Evolutionary conservation across 768 basidiomycete genomes (phyloP).

Genomic region (Pilatotrama ljubarskyi): DNA sequence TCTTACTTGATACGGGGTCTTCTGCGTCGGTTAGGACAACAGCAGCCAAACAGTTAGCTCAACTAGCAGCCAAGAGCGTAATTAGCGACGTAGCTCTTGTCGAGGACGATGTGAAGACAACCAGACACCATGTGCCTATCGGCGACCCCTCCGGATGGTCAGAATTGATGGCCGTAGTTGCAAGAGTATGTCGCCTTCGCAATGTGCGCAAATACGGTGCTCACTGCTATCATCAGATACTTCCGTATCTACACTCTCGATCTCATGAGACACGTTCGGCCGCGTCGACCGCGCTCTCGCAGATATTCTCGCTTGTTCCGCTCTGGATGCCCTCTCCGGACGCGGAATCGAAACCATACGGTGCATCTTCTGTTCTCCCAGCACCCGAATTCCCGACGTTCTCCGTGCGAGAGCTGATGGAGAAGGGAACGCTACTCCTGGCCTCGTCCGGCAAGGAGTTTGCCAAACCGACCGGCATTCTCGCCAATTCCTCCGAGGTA

Average conservation of each 20-base stretch:
- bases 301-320: conserved; percentile 84
- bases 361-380: conserved; percentile 32
- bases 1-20: conserved; percentile 93
- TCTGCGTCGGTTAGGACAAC: conserved; percentile 86
- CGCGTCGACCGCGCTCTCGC: conserved; percentile 83
- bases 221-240: conserved; percentile 56
- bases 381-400: conserved; percentile 70
- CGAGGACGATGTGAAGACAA: conserved; percentile 74
- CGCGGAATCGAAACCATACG: conserved; percentile 32
- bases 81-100: conserved; percentile 72
- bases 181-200: conserved; percentile 56
- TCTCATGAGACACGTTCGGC: conserved; percentile 91
- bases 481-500: conserved; percentile 75
- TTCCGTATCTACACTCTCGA: conserved; percentile 89
- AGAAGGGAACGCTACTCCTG: conserved; percentile 76
- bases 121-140: conserved; percentile 55
- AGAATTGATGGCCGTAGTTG: conserved; percentile 87
- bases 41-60: conserved; percentile 95
- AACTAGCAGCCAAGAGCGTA: conserved; percentile 85
- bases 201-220: neutral
- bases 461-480: conserved; percentile 66
- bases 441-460: conserved; percentile 96
- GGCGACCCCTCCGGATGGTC: conserved; percentile 81
- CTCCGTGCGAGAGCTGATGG: conserved; percentile 73
- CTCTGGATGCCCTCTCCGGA: conserved; percentile 63